These are phyloP conservation scores for Podospora anserina DNA, from an alignment of 495 filamentous ascomycete species.

Conservation along the genomic window DNA sequence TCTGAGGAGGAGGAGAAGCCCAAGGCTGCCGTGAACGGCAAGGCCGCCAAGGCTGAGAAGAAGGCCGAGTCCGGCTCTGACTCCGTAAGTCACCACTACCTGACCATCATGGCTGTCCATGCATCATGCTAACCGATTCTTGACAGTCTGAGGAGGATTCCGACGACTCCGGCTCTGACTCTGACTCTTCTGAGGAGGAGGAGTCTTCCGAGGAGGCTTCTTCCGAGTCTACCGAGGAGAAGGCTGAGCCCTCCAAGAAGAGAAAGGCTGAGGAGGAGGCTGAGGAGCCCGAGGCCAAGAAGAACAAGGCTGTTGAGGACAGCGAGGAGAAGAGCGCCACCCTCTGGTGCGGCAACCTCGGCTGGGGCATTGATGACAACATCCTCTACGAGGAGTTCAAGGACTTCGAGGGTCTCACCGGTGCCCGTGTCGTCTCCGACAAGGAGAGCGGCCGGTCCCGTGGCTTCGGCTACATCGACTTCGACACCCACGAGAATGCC, in stretches of 20 bases:
- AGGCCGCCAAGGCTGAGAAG: conserved; percentile 38
- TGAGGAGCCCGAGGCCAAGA: conserved; percentile 62
- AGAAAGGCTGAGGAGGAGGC: conserved; percentile 61
- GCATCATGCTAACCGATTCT: conserved; percentile 10
- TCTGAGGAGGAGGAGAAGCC: conserved; percentile 43
- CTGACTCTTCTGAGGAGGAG: conserved; percentile 23
- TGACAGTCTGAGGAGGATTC: conserved; percentile 31
- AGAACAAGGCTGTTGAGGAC: conserved; percentile 65
- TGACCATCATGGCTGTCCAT: neutral
- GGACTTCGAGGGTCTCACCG: conserved; percentile 71
- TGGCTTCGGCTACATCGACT: conserved; percentile 97
- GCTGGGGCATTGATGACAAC: conserved; percentile 93
- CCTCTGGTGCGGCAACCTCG: conserved; percentile 90
- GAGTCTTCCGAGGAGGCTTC: conserved; percentile 32
- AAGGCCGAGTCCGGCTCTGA: conserved; percentile 41
- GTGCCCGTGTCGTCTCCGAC: conserved; percentile 80
- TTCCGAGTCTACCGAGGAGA: conserved; percentile 45
- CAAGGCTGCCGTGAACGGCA: conserved; percentile 13
- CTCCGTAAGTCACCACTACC: conserved; percentile 34
- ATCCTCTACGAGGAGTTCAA: conserved; percentile 85
- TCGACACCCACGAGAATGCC: conserved; percentile 63
- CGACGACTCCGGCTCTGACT: conserved; percentile 17
- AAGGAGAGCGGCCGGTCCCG: conserved; percentile 78
- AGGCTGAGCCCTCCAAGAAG: conserved; percentile 44
- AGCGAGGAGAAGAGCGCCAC: conserved; percentile 52